Percentiles rank a stretch among this genome's conserved stretches.
These are phyloP conservation scores for Laguncularia racemosa DNA, from an alignment of 345 rosid species.

Conservation along the genomic window DNA sequence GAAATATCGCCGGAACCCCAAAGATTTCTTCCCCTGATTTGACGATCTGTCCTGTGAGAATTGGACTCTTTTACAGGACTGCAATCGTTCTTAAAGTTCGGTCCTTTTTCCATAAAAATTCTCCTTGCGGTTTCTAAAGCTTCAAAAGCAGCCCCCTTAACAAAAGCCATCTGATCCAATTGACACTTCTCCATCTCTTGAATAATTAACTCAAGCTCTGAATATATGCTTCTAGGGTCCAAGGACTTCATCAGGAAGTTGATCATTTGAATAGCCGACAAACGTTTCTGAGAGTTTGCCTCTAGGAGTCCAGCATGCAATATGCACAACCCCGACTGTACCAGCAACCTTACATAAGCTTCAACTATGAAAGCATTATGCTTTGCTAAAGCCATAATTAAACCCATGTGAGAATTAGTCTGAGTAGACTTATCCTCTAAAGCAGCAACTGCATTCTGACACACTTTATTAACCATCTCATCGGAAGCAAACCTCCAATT, in stretches of 20 bases:
- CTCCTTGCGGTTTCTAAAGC: conserved; percentile 73
- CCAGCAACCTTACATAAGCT: conserved; percentile 80
- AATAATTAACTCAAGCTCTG: conserved; percentile 62
- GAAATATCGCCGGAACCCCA: conserved; percentile 27
- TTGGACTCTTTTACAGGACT: conserved; percentile 66
- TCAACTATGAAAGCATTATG: conserved; percentile 76
- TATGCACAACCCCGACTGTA: conserved; percentile 62
- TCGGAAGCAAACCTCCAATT: conserved; percentile 90
- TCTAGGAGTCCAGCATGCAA: conserved; percentile 49
- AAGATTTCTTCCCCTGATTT: conserved; percentile 19
- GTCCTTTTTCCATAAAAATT: conserved; percentile 43
- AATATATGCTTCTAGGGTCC: conserved; percentile 67
- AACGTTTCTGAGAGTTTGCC: conserved; percentile 73
- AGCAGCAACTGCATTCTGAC: conserved; percentile 85
- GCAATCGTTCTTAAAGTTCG: conserved; percentile 47
- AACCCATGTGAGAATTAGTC: conserved; percentile 60
- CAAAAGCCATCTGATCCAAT: conserved; percentile 81
- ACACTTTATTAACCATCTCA: conserved; percentile 85
- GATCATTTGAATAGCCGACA: conserved; percentile 87
- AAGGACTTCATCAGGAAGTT: conserved; percentile 77
- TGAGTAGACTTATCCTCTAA: conserved; percentile 73
- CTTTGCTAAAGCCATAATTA: conserved; percentile 84
- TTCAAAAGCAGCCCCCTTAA: conserved; percentile 88
- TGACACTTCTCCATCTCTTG: conserved; percentile 83
- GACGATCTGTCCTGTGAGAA: conserved; percentile 31